Evolutionary conservation across 1,139 yeast genomes (phyloP), one percentile per base, ranked within the genome.

Genomic region (Debaryomycetaceae sp.): DNA sequence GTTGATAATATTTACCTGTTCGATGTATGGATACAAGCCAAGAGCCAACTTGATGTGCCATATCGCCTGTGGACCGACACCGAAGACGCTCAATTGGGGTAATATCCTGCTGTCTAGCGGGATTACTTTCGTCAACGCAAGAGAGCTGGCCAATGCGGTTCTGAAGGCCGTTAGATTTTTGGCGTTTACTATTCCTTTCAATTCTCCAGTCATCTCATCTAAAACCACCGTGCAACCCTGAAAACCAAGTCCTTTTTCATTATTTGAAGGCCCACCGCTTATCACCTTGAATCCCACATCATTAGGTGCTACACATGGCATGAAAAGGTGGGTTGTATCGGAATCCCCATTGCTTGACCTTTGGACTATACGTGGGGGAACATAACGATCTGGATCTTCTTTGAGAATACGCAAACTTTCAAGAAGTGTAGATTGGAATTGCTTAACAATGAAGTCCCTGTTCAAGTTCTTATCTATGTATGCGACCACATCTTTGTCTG

Each of bases 61-160:
- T 48, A 70, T 73, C 0, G 83, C 83, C 53, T 83, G 88, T 19
- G 71, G 67, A 0, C 89, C 88, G n/a, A 78, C 77, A 0, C 89
- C 89, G 55, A 78, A 78, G 1, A 75, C 79, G 8, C 71, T 51
- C 31, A 75, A 30, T 35, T 58, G 61, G 0, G 65, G 61, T 9
- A 59, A 46, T 6, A 60, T 42, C 5, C 44, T 45, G 5, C 41
- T 17, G 17, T 46, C 46, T 3, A 49, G 50, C 9, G 55, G 53
- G 31, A 74, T 58, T 2, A 63, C 65, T 39, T 65, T 69, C 9
- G 60, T 59, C 44, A 81, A 55, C 0, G 79, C 78, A 14, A 80
- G 55, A 6, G 75, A 64, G 24, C 79, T 71, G 18, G 82, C 79
- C 45, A 83, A 61, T 0, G 87, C 87, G 1, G 89, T 83, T 51